Percentiles rank a stretch among this genome's conserved stretches.
Conservation (phyloP, 257 asterid genomes). For the Nicotiana obtusifolia region DNA sequence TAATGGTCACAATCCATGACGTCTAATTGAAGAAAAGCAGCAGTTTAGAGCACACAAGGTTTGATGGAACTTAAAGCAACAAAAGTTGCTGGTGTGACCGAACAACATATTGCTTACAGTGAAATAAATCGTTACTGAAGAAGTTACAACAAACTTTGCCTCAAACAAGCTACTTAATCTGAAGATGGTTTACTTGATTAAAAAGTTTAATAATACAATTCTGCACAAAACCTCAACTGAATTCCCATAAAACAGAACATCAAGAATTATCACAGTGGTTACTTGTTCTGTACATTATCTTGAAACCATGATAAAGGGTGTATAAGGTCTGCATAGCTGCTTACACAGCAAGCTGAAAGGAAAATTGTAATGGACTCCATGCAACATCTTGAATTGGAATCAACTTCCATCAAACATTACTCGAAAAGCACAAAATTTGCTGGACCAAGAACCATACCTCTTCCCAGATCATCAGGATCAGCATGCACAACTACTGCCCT, state of each 20-base stretch:
- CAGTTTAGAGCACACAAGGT: neutral
- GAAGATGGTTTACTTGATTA: neutral
- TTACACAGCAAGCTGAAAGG: neutral
- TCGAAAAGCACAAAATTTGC: neutral
- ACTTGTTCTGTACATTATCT: neutral
- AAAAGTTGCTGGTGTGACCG: neutral
- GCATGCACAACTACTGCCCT: slow-evolving; percentile 96
- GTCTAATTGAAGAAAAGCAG: neutral
- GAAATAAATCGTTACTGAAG: neutral
- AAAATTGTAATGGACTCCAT: neutral
- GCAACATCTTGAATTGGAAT: neutral
- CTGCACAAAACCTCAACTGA: neutral
- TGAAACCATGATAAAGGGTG: neutral
- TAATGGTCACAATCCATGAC: neutral
- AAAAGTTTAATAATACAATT: too few relatives aligned
- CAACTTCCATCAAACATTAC: neutral
- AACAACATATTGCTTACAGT: neutral
- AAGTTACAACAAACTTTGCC: neutral
- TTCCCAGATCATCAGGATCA: slow-evolving; percentile 91
- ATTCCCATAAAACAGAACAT: neutral
- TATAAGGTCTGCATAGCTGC: neutral
- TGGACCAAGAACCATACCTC: slow-evolving; percentile 35
- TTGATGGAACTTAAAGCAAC: neutral
- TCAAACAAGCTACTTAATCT: neutral
- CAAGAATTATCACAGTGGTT: neutral